A percentile compares a stretch with the other conserved stretches of the same genome.
Conservation (phyloP, 768 basidiomycete genomes). For the Tylopilus subfusipes region DNA sequence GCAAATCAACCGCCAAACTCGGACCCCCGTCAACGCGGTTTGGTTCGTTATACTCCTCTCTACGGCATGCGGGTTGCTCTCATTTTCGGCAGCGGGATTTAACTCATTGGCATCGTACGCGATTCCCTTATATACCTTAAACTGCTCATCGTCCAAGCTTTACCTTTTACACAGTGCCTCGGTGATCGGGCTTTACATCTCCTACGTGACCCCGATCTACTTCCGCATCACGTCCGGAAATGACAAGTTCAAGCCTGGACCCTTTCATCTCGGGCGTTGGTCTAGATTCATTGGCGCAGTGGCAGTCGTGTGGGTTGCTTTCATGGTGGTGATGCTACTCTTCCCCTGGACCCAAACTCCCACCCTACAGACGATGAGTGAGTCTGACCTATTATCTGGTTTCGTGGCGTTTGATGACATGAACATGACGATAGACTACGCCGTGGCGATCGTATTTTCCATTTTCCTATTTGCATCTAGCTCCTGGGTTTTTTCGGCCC, state of each 20-base stretch:
- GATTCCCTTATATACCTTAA: not conserved
- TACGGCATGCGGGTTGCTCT: slow-evolving; percentile 29
- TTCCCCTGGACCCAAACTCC: slow-evolving; percentile 30
- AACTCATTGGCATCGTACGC: slow-evolving; percentile 35
- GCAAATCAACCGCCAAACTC: slow-evolving; percentile 30
- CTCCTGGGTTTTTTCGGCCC: slow-evolving; percentile 35
- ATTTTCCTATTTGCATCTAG: slow-evolving; percentile 31
- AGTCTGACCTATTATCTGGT: slow-evolving; percentile 6
- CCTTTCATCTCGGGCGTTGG: slow-evolving; percentile 33
- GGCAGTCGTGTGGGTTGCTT: slow-evolving; percentile 31
- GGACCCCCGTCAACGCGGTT: slow-evolving; percentile 39
- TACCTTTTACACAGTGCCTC: slow-evolving; percentile 20
- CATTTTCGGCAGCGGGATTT: slow-evolving; percentile 34
- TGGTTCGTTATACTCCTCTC: slow-evolving; percentile 38
- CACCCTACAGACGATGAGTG: slow-evolving; percentile 32
- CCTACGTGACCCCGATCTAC: slow-evolving; percentile 37
- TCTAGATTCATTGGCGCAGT: slow-evolving; percentile 30
- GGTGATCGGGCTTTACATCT: slow-evolving; percentile 36
- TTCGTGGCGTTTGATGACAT: not conserved
- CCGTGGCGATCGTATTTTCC: slow-evolving; percentile 27
- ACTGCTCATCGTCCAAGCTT: not conserved
- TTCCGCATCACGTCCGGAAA: slow-evolving; percentile 35
- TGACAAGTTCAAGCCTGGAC: slow-evolving; percentile 32
- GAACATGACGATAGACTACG: slow-evolving; percentile 13
- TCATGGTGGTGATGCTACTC: slow-evolving; percentile 33